Conservation (phyloP, 2,329 filamentous ascomycete species). For the Xylariaceae sp. region DNA sequence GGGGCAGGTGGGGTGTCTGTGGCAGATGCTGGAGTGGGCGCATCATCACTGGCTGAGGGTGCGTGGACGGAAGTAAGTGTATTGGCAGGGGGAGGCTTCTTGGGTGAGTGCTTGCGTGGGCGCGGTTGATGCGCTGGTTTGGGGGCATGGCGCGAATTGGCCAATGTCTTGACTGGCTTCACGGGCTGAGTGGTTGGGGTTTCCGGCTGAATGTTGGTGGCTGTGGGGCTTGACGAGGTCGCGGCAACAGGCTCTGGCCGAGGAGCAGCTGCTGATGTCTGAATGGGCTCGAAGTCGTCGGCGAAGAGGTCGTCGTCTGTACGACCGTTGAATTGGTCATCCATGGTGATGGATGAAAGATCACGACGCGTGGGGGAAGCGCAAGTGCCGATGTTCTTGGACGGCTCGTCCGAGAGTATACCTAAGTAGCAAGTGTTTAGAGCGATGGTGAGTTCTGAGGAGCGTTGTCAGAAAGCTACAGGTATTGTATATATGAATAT, state of each 20-base stretch:
- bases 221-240: slow-evolving; percentile 7
- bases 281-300: slow-evolving; percentile 58
- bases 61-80: background rate
- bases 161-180: slow-evolving; percentile 19
- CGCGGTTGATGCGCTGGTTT: slow-evolving; percentile 21
- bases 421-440: too few species aligned
- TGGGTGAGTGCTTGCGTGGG: slow-evolving; percentile 22
- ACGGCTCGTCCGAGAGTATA: too few species aligned
- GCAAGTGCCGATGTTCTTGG: too few species aligned
- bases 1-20: slow-evolving; percentile 8
- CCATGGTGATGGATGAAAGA: slow-evolving; percentile 39
- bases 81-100: slow-evolving; percentile 8
- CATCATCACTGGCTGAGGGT: slow-evolving; percentile 12
- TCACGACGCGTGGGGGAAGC: too few species aligned
- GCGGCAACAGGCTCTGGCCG: background rate
- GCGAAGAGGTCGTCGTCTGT: slow-evolving; percentile 61
- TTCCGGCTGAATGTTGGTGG: slow-evolving; percentile 10
- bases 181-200: slow-evolving; percentile 12
- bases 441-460: too few species aligned
- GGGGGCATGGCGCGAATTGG: slow-evolving; percentile 32
- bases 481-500: too few species aligned
- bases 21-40: slow-evolving; percentile 12
- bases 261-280: slow-evolving; percentile 9
- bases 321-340: slow-evolving; percentile 57
- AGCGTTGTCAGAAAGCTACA: too few species aligned